Base-by-base conservation (phyloP, 2,329 filamentous ascomycete species). In the Penicillium sp. region DNA sequence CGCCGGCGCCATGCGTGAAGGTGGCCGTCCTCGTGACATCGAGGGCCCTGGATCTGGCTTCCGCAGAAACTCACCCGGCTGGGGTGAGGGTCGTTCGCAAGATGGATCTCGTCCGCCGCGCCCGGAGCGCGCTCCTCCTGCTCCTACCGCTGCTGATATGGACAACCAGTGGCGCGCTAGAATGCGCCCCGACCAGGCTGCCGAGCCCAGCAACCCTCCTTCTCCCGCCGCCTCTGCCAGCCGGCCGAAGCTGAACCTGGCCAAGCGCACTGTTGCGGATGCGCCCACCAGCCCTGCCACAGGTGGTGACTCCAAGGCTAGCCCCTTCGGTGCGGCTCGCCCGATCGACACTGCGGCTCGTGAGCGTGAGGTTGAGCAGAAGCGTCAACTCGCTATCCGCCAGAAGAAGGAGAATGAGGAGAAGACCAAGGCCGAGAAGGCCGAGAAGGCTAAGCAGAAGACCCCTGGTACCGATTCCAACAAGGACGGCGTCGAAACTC, bases 311-410 rank as follows among this genome's bases (percentile, higher is more conserved):
- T 77, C 88, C 37, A 97, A 96, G 77, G 81, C 90, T 24, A 97
- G 87, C 71, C 90, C 90, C 35, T 98, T 98, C 68, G 93, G 93
- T 63, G 91, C 88, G 53, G 93, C 93, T 49, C 85, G 87, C 55
- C 93, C 93, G 47, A 95, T 97, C 62, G 91, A 98, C 72, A 97
- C 92, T 41, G 88, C 89, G 40, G 81, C 90, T 12, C 85, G 88
- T 58, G 92, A 97, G 75, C 86, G 85, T 62, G 86, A 95, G 70
- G 84, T 98, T 50, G 92, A 95, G 64, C 89, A 95, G 75, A 95
- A 89, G 79, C 81, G 87, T 58, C 78, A 87, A 63, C 78, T 88
- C 50, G 80, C 81, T 6, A 56, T 90, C 24, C 84, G 84, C 56
- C 85, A 93, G 71, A 95, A 95, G 81, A 88, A 86, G 66, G 90